Percentiles rank a stretch among this genome's conserved stretches.
These are phyloP conservation scores for Boletus sp. DNA, from an alignment of 768 basidiomycete genomes.

Conservation along the genomic window DNA sequence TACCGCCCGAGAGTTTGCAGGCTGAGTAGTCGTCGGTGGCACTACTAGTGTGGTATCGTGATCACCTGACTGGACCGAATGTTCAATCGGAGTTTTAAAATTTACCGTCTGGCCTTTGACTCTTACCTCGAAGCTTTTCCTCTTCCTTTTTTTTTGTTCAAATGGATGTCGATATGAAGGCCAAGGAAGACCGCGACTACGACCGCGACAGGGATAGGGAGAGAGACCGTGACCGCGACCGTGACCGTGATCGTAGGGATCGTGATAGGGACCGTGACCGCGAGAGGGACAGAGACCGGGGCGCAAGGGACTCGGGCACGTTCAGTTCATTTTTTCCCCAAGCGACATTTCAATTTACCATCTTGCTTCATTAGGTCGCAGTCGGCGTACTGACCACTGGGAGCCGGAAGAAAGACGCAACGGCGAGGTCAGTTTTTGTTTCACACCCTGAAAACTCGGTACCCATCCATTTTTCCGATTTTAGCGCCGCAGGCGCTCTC, in stretches of 20 bases:
- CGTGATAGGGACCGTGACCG: constrained; percentile 42
- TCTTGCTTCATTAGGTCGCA: constrained; percentile 38
- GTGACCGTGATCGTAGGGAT: constrained; percentile 41
- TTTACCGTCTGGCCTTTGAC: background rate
- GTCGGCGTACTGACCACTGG: constrained; percentile 67
- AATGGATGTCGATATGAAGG: constrained; percentile 84
- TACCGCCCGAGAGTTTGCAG: too few species aligned
- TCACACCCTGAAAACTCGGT: background rate
- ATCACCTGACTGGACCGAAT: constrained; percentile 15
- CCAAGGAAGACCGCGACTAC: constrained; percentile 69
- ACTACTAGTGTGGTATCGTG: background rate
- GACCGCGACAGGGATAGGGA: constrained; percentile 51
- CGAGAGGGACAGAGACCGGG: constrained; percentile 44
- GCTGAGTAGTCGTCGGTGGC: too few species aligned
- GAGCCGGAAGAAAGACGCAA: constrained; percentile 77
- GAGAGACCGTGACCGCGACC: constrained; percentile 36
- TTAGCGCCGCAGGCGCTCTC: constrained; percentile 68
- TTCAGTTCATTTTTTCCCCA: constrained; percentile 2
- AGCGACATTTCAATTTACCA: background rate
- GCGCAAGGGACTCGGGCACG: constrained; percentile 58
- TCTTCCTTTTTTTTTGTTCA: constrained; percentile 11
- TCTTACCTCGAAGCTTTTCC: constrained; percentile 12
- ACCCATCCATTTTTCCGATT: background rate
- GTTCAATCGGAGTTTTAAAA: constrained; percentile 23
- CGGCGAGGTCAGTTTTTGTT: constrained; percentile 53